Evolutionary conservation across 2,329 filamentous ascomycete genomes (phyloP).

Genomic region (Diaporthe batatas): DNA sequence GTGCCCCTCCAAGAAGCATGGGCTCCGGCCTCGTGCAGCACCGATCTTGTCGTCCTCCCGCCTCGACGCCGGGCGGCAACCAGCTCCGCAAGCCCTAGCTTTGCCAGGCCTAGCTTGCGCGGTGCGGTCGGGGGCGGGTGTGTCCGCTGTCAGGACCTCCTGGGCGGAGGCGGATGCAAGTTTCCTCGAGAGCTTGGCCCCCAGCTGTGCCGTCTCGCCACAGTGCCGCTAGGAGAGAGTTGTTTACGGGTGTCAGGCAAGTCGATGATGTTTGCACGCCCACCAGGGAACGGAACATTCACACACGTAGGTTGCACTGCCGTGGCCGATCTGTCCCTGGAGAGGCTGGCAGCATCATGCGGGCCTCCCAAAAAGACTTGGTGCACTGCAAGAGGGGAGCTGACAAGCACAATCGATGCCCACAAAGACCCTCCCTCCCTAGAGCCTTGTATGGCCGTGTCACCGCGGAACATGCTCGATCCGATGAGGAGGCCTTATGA

Average conservation of each 20-base stretch:
- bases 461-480: slow-evolving; percentile 7
- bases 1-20: background rate
- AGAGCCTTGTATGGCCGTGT: background rate
- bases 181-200: background rate
- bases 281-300: slow-evolving; percentile 15
- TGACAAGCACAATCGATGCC: background rate
- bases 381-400: slow-evolving; percentile 29
- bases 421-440: background rate
- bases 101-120: slow-evolving; percentile 20
- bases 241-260: background rate
- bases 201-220: slow-evolving; percentile 13
- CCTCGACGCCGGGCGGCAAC: background rate
- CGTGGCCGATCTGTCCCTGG: slow-evolving; percentile 6
- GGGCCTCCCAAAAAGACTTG: slow-evolving; percentile 27
- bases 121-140: slow-evolving; percentile 7
- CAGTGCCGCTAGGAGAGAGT: slow-evolving; percentile 4
- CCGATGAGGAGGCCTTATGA: slow-evolving; percentile 3
- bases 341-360: slow-evolving; percentile 22
- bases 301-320: slow-evolving; percentile 15
- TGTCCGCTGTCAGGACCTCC: slow-evolving; percentile 30
- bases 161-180: slow-evolving; percentile 4
- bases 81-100: slow-evolving; percentile 27
- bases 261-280: background rate
- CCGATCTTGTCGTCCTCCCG: background rate
- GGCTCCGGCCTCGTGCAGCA: background rate